Percentiles rank a stretch among this genome's conserved stretches.
Conservation (phyloP, 768 basidiomycete genomes). For the Boletus vinaceobasis region DNA sequence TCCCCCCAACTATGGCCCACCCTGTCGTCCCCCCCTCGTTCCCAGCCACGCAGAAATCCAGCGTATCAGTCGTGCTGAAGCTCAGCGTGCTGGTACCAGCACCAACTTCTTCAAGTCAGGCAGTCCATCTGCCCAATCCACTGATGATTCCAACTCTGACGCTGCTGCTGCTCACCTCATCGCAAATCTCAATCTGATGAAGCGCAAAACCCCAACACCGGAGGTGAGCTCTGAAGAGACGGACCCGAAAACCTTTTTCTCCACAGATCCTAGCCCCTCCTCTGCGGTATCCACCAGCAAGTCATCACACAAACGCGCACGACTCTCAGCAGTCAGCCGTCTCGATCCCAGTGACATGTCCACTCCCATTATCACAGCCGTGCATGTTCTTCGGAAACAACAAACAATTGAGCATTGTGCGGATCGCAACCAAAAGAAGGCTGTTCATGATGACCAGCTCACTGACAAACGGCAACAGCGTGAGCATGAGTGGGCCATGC, state of each 20-base stretch:
- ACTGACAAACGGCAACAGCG: not conserved
- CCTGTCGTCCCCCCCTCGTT: not conserved
- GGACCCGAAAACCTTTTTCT: not conserved
- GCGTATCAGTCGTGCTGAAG: too few species aligned
- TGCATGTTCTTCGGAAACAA: not conserved
- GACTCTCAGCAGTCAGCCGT: not conserved
- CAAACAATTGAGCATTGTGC: too few species aligned
- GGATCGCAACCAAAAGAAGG: not conserved
- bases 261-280: not conserved
- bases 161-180: not conserved
- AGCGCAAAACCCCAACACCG: not conserved
- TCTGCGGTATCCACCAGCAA: not conserved
- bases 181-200: not conserved
- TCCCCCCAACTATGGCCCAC: too few species aligned
- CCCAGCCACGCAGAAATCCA: too few species aligned
- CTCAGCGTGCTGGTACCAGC: too few species aligned
- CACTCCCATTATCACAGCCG: not conserved
- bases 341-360: fast-evolving
- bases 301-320: not conserved
- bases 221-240: not conserved
- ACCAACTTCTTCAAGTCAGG: not conserved
- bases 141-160: not conserved
- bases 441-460: not conserved
- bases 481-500: not conserved
- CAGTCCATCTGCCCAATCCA: not conserved